Evolutionary conservation across 2,329 filamentous ascomycete genomes (phyloP).

Genomic region (Samsoniella hepiali): DNA sequence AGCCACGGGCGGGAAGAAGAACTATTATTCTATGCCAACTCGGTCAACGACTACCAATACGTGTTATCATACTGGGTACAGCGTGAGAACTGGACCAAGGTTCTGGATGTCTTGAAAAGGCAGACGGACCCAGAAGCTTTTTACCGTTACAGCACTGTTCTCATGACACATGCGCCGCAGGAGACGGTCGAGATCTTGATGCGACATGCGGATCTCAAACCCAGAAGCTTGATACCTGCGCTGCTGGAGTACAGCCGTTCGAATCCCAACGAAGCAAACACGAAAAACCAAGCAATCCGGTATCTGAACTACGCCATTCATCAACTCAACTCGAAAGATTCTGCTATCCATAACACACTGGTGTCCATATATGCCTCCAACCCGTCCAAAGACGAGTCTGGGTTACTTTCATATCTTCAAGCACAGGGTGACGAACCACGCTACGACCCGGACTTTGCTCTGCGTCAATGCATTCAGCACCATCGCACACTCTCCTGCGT

Average conservation of each 20-base stretch:
- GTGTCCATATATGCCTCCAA: conserved; percentile 94
- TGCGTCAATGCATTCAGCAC: conserved; percentile 92
- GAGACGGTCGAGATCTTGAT: conserved; percentile 94
- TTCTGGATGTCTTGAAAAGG: conserved; percentile 82
- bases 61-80: conserved; percentile 97
- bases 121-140: conserved; percentile 92
- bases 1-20: conserved; percentile 94
- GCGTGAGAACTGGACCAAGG: conserved; percentile 85
- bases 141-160: conserved; percentile 94
- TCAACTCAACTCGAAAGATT: conserved; percentile 72
- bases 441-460: conserved; percentile 94
- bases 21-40: conserved; percentile 83
- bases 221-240: conserved; percentile 86
- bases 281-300: conserved; percentile 84
- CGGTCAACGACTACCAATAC: conserved; percentile 88
- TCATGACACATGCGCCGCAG: conserved; percentile 82
- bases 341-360: conserved; percentile 93
- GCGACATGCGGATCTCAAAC: conserved; percentile 80
- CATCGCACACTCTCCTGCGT: conserved; percentile 91
- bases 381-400: conserved; percentile 76
- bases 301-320: conserved; percentile 95
- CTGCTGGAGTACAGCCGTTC: conserved; percentile 89
- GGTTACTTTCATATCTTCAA: conserved; percentile 83
- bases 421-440: conserved; percentile 81
- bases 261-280: conserved; percentile 58